Evolutionary conservation across 2,329 filamentous ascomycete genomes (phyloP).

Genomic region (Fusarium continuum): DNA sequence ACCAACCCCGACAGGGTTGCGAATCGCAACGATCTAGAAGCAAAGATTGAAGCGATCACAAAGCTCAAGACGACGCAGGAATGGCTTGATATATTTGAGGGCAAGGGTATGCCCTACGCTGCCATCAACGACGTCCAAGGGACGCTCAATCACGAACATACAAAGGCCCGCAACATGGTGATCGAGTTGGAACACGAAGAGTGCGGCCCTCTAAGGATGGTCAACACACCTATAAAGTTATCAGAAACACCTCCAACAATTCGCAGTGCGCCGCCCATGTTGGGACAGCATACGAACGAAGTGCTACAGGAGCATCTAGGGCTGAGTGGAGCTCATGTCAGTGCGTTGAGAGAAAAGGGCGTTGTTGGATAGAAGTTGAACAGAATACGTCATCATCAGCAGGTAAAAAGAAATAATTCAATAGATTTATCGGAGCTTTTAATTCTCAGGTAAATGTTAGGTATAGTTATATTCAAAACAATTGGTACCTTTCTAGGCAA

Average conservation of each 20-base stretch:
- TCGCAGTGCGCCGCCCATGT: constrained; percentile 79
- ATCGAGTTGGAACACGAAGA: constrained; percentile 82
- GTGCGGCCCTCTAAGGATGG: constrained; percentile 87
- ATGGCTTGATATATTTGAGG: constrained; percentile 88
- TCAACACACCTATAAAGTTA: constrained; percentile 95
- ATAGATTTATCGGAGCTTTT: neutral
- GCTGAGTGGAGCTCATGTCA: constrained; percentile 66
- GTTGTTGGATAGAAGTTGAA: constrained; percentile 63
- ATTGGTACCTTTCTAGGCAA: too few species aligned
- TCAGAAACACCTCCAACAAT: constrained; percentile 82
- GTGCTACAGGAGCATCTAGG: constrained; percentile 73
- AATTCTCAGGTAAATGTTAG: too few species aligned
- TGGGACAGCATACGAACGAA: constrained; percentile 89
- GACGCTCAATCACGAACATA: constrained; percentile 86
- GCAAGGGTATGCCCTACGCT: constrained; percentile 90
- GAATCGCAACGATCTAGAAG: constrained; percentile 80
- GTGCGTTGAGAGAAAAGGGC: constrained; percentile 69
- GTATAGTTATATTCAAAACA: neutral
- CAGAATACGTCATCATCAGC: neutral
- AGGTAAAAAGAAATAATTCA: constrained; percentile 1
- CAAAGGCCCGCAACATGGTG: constrained; percentile 87
- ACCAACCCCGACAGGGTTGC: constrained; percentile 71
- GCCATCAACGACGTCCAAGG: constrained; percentile 92
- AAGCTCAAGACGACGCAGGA: constrained; percentile 81
- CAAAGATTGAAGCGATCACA: constrained; percentile 79